phyloP scores from a whole-genome alignment of 345 rosid genomes.

The Gynandropsis gynandra region DNA sequence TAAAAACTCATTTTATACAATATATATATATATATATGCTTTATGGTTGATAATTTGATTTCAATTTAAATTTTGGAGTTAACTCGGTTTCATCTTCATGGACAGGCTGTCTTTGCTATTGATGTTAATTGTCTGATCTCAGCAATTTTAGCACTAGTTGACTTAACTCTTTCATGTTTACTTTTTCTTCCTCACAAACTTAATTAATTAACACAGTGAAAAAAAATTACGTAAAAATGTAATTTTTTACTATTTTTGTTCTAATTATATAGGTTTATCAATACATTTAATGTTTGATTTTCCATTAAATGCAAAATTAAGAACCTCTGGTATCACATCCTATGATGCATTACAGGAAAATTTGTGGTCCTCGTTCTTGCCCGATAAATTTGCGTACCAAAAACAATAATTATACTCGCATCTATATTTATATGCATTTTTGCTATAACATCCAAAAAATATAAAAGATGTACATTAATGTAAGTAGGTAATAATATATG shows the following conservation, averaged over 20 bases:
- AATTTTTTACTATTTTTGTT: no score
- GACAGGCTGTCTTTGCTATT: slow-evolving; percentile 26
- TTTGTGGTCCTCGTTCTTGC: slow-evolving; percentile 24
- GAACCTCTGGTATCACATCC: slow-evolving; percentile 25
- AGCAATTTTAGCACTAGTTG: slow-evolving; percentile 25
- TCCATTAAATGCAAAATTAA: slow-evolving; percentile 10
- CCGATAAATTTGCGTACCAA: slow-evolving; percentile 11
- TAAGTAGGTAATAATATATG: no score
- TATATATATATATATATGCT: no score
- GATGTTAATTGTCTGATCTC: slow-evolving; percentile 14
- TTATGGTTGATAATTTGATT: slow-evolving; percentile 9
- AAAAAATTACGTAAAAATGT: no score
- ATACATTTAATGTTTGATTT: slow-evolving; percentile 13
- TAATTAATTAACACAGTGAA: no score
- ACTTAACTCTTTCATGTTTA: slow-evolving; percentile 16
- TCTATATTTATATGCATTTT: neutral
- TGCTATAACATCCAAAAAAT: no score
- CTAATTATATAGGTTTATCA: no score
- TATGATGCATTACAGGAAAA: slow-evolving; percentile 14
- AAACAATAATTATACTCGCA: no score
- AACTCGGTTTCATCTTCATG: slow-evolving; percentile 21
- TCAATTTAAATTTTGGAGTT: slow-evolving; percentile 8
- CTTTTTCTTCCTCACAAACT: neutral
- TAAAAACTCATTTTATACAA: no score
- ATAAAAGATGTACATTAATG: no score